These are phyloP conservation scores for Magnaporthiopsis poae DNA, from an alignment of 2,329 filamentous ascomycete genomes.

Conservation along the genomic window DNA sequence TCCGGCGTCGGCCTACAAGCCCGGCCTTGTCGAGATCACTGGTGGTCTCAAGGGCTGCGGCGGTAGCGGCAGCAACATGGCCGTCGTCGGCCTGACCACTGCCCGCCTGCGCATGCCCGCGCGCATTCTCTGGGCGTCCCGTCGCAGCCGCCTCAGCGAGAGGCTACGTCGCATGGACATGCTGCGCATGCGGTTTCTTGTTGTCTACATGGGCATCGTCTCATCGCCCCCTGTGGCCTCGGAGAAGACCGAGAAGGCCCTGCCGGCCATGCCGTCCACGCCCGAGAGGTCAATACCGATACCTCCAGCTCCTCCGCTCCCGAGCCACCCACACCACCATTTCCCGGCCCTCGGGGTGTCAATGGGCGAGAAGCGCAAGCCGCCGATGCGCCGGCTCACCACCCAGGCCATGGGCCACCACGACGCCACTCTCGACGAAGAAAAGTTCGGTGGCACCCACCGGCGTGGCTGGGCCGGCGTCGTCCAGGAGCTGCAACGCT, in stretches of 20 bases:
- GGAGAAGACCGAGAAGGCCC: conserved; percentile 24
- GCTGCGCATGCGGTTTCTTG: conserved; percentile 54
- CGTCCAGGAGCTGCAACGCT: conserved; percentile 51
- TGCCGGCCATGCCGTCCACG: conserved; percentile 10
- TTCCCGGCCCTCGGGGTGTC: conserved; percentile 23
- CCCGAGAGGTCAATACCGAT: conserved; percentile 17
- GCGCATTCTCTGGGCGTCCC: conserved; percentile 48
- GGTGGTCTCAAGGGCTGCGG: not conserved
- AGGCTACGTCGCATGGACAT: conserved; percentile 49
- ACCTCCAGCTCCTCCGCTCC: conserved; percentile 16
- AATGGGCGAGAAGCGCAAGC: conserved; percentile 35
- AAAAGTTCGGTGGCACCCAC: conserved; percentile 39
- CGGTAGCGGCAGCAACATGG: conserved; percentile 1
- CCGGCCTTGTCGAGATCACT: not conserved
- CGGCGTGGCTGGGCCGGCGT: conserved; percentile 53
- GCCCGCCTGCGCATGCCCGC: conserved; percentile 34
- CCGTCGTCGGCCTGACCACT: conserved; percentile 3
- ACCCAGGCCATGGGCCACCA: conserved; percentile 45
- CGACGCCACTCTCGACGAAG: conserved; percentile 38
- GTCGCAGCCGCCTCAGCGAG: conserved; percentile 45
- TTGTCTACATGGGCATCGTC: conserved; percentile 54
- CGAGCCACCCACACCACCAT: conserved; percentile 6
- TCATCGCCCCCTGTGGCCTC: conserved; percentile 26
- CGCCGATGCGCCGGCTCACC: conserved; percentile 42
- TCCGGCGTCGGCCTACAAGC: conserved; percentile 18